Base-by-base conservation (phyloP, 441 rosid species). In the Flueggea neowawraea region DNA sequence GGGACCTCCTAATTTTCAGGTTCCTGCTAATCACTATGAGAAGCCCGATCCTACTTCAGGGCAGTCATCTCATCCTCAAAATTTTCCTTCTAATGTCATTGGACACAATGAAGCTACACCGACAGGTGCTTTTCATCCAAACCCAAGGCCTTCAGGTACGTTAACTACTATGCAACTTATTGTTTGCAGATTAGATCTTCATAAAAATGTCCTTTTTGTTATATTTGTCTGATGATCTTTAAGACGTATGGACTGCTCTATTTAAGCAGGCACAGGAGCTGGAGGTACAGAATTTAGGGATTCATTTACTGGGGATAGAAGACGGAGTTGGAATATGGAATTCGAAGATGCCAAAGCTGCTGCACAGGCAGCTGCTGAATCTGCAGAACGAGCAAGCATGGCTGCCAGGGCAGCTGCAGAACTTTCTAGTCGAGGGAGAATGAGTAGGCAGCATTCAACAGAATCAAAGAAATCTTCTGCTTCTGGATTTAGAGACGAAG, bases 351-450 rank as follows among this genome's bases (percentile, higher is more conserved):
- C 98, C 33, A 84, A 97, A 44, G 75, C 83, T 73, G 99, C 98
- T 76, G 98, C 97, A 15, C 93, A 75, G 76, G 97, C 88, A 9
- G 99, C 99, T 58, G 99, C 97, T 62, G 95, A 89, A 71, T 86
- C 98, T 59, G 99, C 99, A 52, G 99, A 95, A 72, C 84, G 80
- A 73, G 98, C 99, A 28, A 91, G 97, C 65, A 81, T 86, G 61
- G 98, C 97, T 74, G 97, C 97, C 60, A 84, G 96, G 74, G 95
- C 96, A 31, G 97, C 96, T 77, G 97, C 94, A 36, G 84, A 89
- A 65, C 90, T 91, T 70, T 87, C 97, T 7, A 89, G 85, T 72
- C 84, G 60, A 53, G 97, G 74, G 64, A 80, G 76, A 74, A 59
- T 72, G 59, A 71, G 69, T 60, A 65, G 76, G 68, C 89, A 78